Evolutionary conservation across 2,329 filamentous ascomycete genomes (phyloP), one percentile per base, ranked within the genome.

Genomic region (Corynespora cassiicola): DNA sequence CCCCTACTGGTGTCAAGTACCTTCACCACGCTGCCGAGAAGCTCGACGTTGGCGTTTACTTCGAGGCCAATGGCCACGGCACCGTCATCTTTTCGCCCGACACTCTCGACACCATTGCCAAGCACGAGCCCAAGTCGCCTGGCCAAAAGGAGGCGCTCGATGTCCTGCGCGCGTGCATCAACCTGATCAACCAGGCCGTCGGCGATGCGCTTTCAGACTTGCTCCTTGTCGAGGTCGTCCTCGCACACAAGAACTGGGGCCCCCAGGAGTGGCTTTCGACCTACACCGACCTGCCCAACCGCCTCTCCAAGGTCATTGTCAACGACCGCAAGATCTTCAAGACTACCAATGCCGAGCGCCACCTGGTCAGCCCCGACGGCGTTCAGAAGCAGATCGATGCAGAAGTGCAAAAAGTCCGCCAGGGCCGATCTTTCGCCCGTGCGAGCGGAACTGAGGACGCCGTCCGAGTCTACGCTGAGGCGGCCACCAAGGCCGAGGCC

Each of bases 141-240:
- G 92, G 89, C 6, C 91, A 97, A 69, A 88, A 92, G 65, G 87
- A 90, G 56, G 89, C 92, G 2, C 81, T 97, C 10, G 88, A 95
- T 38, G 90, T 86, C 7, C 84, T 99, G 1, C 79, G 82, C 36
- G 91, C 90, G 8, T 80, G 95, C 36, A 86, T 86, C 33, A 88
- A 96, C 56, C 80, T 99, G 49, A 95, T 99, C 76, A 99, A 99
- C 78, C 94, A 99, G 75, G 94, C 94, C 1, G 92, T 97, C 30
- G 94, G 94, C 36, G 94, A 99, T 65, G 94, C 94, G 30, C 81
- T 99, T 40, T 96, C 90, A 1, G 94, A 99, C 72, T 88, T 96
- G 80, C 82, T 99, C 29, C 84, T 99, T 61, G 91, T 97, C 24
- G 94, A 99, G 72, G 88, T 92, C 21, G 94, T 97, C 53, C 85